Conservation (phyloP, 805 yeast species). For the Zygosaccharomyces lentus region DNA sequence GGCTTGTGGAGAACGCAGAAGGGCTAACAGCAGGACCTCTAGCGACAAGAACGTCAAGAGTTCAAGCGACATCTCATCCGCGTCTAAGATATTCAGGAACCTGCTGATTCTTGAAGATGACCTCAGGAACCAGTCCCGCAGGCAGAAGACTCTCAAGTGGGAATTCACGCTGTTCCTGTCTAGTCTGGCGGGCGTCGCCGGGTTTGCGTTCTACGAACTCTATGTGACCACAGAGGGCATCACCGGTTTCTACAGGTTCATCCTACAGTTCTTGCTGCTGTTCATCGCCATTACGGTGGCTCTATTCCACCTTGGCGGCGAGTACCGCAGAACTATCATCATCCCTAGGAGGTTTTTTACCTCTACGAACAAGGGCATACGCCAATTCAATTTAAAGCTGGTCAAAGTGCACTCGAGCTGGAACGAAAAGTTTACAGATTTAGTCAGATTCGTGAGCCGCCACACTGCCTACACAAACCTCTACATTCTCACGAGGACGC, state of each 20-base stretch:
- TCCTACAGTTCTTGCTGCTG: conserved; percentile 51
- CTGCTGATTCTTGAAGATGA: conserved; percentile 81
- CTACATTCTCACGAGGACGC: conserved; percentile 13
- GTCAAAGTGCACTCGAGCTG: conserved; percentile 53
- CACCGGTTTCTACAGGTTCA: conserved; percentile 37
- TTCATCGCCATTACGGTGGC: conserved; percentile 63
- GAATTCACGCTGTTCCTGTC: conserved; percentile 41
- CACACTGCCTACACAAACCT: conserved; percentile 22
- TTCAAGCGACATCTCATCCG: conserved; percentile 40
- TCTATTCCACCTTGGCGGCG: conserved; percentile 82
- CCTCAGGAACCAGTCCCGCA: conserved; percentile 72
- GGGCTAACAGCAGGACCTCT: conserved; percentile 30
- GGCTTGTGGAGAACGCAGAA: conserved; percentile 16
- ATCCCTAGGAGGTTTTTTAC: conserved; percentile 73
- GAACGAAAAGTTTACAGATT: conserved; percentile 37
- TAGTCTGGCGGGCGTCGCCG: conserved; percentile 39
- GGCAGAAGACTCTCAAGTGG: conserved; percentile 59
- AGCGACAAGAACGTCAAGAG: conserved; percentile 28
- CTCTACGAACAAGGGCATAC: conserved; percentile 82
- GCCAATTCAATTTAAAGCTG: conserved; percentile 75
- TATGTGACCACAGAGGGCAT: conserved; percentile 39
- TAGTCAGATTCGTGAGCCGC: conserved; percentile 30
- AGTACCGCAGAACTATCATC: conserved; percentile 79
- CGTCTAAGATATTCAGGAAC: conserved; percentile 76
- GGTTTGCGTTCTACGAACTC: conserved; percentile 39